Evolutionary conservation across 805 yeast genomes (phyloP).

Genomic region (Pichia thaimueangensis): DNA sequence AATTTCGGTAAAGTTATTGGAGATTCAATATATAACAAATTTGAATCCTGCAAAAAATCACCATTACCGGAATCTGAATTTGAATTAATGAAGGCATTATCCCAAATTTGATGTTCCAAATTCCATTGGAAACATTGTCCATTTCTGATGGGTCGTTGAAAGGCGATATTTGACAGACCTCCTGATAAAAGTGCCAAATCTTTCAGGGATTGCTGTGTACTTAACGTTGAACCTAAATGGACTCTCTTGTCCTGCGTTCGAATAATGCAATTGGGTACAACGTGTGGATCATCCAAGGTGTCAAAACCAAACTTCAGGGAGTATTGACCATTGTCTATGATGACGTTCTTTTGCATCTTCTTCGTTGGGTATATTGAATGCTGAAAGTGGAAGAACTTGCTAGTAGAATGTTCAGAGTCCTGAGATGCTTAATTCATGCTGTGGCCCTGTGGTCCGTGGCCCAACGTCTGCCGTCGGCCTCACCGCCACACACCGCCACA

Average conservation of each 20-base stretch:
- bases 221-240: slow-evolving; percentile 64
- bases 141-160: slow-evolving; percentile 78
- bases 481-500: no score
- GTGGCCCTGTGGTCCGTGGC: no score
- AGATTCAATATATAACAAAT: slow-evolving; percentile 69
- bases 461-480: no score
- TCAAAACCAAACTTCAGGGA: slow-evolving; percentile 62
- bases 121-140: slow-evolving; percentile 94
- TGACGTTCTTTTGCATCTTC: slow-evolving; percentile 31
- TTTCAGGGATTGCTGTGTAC: slow-evolving; percentile 31
- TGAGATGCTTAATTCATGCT: no score
- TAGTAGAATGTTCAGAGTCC: no score
- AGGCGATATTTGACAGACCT: slow-evolving; percentile 50
- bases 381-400: no score
- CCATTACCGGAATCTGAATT: slow-evolving; percentile 28
- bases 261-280: slow-evolving; percentile 63
- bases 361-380: no score
- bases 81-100: slow-evolving; percentile 51
- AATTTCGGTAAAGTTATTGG: slow-evolving; percentile 78
- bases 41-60: slow-evolving; percentile 40
- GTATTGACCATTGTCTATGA: slow-evolving; percentile 89
- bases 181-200: slow-evolving; percentile 38
- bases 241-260: slow-evolving; percentile 69
- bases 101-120: slow-evolving; percentile 85
- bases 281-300: slow-evolving; percentile 36